Base-by-base conservation (phyloP, 495 filamentous ascomycete genomes). In the Mytilinidion resinicola region DNA sequence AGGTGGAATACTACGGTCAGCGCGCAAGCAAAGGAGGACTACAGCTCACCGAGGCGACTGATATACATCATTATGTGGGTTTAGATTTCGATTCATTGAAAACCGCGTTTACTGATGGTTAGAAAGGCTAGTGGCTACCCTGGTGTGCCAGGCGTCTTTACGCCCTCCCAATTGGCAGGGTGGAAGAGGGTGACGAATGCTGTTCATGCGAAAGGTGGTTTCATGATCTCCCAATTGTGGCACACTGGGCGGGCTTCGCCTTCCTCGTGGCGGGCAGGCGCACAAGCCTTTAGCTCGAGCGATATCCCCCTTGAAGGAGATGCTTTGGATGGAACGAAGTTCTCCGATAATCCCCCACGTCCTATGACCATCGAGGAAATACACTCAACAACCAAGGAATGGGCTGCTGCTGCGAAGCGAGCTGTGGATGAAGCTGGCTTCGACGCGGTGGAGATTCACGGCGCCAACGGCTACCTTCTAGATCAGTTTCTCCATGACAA, bases 401-500 rank as follows among this genome's bases (percentile, higher is more conserved):
- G 38, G 11, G 65, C 63, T n/a, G 54, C 53, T 7, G 65, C 65
- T 15, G 61, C 65, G 10, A 67, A 67, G 51, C 34, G 55, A 9
- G 25, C 25, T 30, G 65, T 62, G 7, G 12, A 61, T 21, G 61
- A 61, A 41, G 65, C 65, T 42, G 65, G 65, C 1, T 65, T 65
- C 38, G 62, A 65, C 30, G 57, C 53, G 10, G 48, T 65, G 25
- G 62, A 65, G 37, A 65, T 67, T 9, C 79, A 84, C 59, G 78
- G 74, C 64, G 80, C 74, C 6, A 80, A 83, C 55, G 81, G 81
- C 0, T 82, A 82, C 53, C 69, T 84, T 0, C 68, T 77, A 1
- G 80, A 82, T 46, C 78, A 82, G 62, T 83, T 84, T 66, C 70
- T 78, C 6, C 74, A 76, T 42, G 72, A 74, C 41, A 77, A 72